phyloP scores from a whole-genome alignment of 1,284 basidiomycete species.

The Heterobasidion occidentale region DNA sequence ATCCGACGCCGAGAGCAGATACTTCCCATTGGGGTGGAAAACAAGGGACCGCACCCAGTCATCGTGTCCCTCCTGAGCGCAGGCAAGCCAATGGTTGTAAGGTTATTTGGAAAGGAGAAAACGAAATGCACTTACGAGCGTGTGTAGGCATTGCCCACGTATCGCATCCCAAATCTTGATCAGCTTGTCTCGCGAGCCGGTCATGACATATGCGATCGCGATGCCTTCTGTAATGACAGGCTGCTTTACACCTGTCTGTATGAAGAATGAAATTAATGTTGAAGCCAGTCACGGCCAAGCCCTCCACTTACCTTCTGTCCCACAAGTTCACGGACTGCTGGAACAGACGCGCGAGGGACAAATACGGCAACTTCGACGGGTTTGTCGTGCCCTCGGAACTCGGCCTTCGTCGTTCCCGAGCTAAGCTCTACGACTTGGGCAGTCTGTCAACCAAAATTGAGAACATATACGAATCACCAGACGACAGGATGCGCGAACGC shows the following conservation, averaged over 20 bases:
- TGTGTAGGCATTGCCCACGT: slow-evolving; percentile 60
- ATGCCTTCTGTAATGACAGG: slow-evolving; percentile 7
- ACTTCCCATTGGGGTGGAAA: slow-evolving; percentile 69
- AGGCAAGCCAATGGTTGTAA: background rate
- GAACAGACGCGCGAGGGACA: slow-evolving; percentile 47
- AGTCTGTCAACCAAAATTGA: slow-evolving; percentile 33
- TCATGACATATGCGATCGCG: slow-evolving; percentile 44
- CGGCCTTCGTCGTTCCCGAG: slow-evolving; percentile 57
- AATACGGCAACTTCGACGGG: slow-evolving; percentile 67
- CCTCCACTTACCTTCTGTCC: slow-evolving; percentile 17
- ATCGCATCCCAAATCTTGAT: slow-evolving; percentile 67
- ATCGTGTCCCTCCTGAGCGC: slow-evolving; percentile 47
- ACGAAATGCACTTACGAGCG: slow-evolving; percentile 35
- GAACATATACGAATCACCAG: background rate
- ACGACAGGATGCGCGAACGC: slow-evolving; percentile 14
- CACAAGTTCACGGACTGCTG: slow-evolving; percentile 40
- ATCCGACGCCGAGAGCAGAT: slow-evolving; percentile 66
- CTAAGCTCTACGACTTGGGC: slow-evolving; percentile 56
- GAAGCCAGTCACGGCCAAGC: background rate
- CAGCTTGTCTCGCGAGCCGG: slow-evolving; percentile 66
- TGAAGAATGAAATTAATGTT: background rate
- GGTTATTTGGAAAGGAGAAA: background rate
- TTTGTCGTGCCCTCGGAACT: slow-evolving; percentile 71
- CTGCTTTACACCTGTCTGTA: slow-evolving; percentile 3
- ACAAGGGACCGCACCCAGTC: slow-evolving; percentile 65